Evolutionary conservation across 2,329 filamentous ascomycete genomes (phyloP).

Genomic region (Aspergillus alliaceus): DNA sequence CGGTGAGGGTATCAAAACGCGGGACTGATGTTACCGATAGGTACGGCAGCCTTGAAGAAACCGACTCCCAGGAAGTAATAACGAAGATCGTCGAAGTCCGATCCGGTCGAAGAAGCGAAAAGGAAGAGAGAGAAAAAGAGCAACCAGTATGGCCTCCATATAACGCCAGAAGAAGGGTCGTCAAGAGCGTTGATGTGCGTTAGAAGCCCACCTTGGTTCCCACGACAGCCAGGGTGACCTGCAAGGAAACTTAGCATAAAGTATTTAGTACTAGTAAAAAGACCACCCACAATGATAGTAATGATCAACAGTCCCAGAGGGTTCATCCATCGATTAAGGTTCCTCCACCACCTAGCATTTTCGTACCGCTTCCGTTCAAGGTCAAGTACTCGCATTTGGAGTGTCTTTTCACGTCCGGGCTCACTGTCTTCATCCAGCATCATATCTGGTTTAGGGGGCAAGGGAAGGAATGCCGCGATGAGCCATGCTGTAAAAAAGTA

Average conservation of each 20-base stretch:
- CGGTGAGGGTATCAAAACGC: conserved; percentile 9
- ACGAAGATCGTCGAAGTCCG: conserved; percentile 12
- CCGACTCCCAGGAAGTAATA: conserved; percentile 9
- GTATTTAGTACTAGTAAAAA: not conserved
- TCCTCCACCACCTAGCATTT: conserved; percentile 66
- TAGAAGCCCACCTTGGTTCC: conserved; percentile 36
- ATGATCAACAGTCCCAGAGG: conserved; percentile 57
- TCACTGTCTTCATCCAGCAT: conserved; percentile 52
- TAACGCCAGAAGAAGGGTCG: not conserved
- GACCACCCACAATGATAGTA: conserved; percentile 52
- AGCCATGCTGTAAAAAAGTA: conserved; percentile 65
- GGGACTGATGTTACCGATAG: conserved; percentile 6
- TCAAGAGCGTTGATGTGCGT: not conserved
- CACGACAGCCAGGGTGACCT: conserved; percentile 34
- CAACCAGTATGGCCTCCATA: not conserved
- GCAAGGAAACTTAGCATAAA: conserved; percentile 8
- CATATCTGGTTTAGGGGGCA: conserved; percentile 59
- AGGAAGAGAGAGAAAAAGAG: not conserved
- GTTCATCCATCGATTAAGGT: conserved; percentile 62
- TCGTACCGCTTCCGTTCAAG: conserved; percentile 52
- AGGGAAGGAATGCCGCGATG: conserved; percentile 70
- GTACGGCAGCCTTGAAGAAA: conserved; percentile 5
- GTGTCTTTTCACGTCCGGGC: conserved; percentile 43
- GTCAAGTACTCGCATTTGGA: conserved; percentile 45
- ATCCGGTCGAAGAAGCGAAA: conserved; percentile 5